These are phyloP conservation scores for Collybia nuda DNA, from an alignment of 768 basidiomycete genomes.

Conservation along the genomic window DNA sequence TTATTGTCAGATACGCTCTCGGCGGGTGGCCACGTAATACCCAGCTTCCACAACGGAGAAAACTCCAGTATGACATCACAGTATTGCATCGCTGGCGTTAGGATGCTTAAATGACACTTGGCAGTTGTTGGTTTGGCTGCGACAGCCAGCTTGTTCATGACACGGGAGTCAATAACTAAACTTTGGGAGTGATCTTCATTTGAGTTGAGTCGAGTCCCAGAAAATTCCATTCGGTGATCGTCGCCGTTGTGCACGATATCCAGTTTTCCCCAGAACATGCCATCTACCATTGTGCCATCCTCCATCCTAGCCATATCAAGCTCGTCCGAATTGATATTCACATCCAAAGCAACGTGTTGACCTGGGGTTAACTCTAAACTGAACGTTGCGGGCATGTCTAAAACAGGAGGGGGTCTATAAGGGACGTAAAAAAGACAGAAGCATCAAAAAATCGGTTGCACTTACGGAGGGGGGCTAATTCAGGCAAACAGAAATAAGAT, in stretches of 20 bases:
- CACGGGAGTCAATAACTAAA: slow-evolving; percentile 72
- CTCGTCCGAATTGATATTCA: slow-evolving; percentile 76
- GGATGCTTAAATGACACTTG: slow-evolving; percentile 72
- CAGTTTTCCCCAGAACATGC: slow-evolving; percentile 86
- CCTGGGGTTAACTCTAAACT: slow-evolving; percentile 79
- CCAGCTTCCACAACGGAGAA: slow-evolving; percentile 73
- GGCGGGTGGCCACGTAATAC: slow-evolving; percentile 76
- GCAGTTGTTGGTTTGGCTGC: slow-evolving; percentile 75
- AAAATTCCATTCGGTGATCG: slow-evolving; percentile 80
- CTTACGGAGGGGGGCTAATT: slow-evolving; percentile 49
- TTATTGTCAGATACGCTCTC: slow-evolving; percentile 68
- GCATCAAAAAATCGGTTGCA: neutral
- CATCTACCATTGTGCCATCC: slow-evolving; percentile 83
- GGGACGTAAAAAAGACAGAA: neutral
- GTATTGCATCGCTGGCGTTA: slow-evolving; percentile 73
- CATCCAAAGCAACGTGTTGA: slow-evolving; percentile 78
- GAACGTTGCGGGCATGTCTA: slow-evolving; percentile 87
- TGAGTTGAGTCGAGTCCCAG: slow-evolving; percentile 68
- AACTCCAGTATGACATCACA: slow-evolving; percentile 77
- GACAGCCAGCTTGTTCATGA: slow-evolving; percentile 73
- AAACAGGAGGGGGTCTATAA: slow-evolving; percentile 62
- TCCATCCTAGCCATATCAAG: slow-evolving; percentile 92
- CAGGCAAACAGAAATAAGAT: neutral
- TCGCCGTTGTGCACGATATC: slow-evolving; percentile 79
- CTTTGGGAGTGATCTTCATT: slow-evolving; percentile 65